Conservation (phyloP, 2,329 filamentous ascomycete species). For the Cercospora zeina region DNA sequence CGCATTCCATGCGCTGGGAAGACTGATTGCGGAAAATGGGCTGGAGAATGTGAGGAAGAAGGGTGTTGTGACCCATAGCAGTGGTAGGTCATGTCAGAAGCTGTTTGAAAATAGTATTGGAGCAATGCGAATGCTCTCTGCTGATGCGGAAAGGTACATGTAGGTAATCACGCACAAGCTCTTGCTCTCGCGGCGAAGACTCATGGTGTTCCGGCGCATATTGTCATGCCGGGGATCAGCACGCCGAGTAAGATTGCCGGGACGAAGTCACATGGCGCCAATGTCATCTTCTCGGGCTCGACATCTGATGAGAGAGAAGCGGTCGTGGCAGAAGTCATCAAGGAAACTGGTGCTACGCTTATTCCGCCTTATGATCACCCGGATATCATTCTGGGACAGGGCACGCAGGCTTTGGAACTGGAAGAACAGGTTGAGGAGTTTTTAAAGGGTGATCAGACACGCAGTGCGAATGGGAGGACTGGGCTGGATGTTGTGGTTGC, state of each 20-base stretch:
- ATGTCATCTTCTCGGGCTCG: conserved; percentile 77
- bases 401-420: conserved; percentile 82
- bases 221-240: conserved; percentile 88
- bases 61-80: conserved; percentile 88
- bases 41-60: conserved; percentile 59
- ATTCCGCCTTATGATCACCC: conserved; percentile 92
- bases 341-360: conserved; percentile 71
- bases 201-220: conserved; percentile 73
- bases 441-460: conserved; percentile 39
- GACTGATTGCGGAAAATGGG: conserved; percentile 63
- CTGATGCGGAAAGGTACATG: conserved; percentile 9
- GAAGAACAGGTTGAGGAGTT: conserved; percentile 67
- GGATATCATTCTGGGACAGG: conserved; percentile 88
- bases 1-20: conserved; percentile 79
- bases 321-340: conserved; percentile 67
- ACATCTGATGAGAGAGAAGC: conserved; percentile 80
- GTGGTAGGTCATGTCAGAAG: conserved; percentile 56
- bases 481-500: conserved; percentile 63
- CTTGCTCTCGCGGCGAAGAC: conserved; percentile 79
- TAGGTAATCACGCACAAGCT: conserved; percentile 93
- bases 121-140: neutral
- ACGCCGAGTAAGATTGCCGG: conserved; percentile 84
- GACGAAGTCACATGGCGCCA: conserved; percentile 74
- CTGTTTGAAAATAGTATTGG: conserved; percentile 5
- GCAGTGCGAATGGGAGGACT: conserved; percentile 14